phyloP scores from a whole-genome alignment of 257 asterid species.

The Echites panduratus region DNA sequence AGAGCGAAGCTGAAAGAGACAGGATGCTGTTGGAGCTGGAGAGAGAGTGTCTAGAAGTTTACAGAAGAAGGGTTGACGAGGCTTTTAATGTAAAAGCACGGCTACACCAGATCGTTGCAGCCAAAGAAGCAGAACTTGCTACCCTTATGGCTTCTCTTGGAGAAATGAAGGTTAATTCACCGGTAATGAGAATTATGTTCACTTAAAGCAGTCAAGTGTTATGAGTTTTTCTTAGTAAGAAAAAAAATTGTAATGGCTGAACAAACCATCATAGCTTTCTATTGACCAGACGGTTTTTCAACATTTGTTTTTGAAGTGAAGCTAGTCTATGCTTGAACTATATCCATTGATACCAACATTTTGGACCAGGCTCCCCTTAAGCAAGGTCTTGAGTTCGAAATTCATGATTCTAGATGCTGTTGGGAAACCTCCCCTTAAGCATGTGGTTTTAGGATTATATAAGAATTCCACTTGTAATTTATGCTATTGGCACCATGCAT shows the following conservation, averaged over 20 bases:
- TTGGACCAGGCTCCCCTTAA: too few relatives aligned
- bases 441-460: too few relatives aligned
- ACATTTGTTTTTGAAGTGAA: not conserved
- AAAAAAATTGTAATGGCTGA: not conserved
- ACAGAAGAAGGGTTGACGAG: conserved; percentile 80
- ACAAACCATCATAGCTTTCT: not conserved
- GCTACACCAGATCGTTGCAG: conserved; percentile 77
- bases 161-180: conserved; percentile 47
- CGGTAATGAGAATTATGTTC: conserved; percentile 30
- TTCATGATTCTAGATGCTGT: too few relatives aligned
- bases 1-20: conserved; percentile 69
- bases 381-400: too few relatives aligned
- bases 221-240: not conserved
- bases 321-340: too few relatives aligned
- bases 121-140: conserved; percentile 90
- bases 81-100: conserved; percentile 69
- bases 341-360: too few relatives aligned
- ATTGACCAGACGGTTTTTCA: not conserved
- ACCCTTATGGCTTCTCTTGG: conserved; percentile 90
- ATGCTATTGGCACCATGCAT: too few relatives aligned
- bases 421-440: too few relatives aligned
- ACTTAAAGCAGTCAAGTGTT: not conserved
- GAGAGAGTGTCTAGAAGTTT: conserved; percentile 76
- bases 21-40: conserved; percentile 81
- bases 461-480: too few relatives aligned